phyloP scores from a whole-genome alignment of 345 rosid genomes.

The Pelargonium nanum region DNA sequence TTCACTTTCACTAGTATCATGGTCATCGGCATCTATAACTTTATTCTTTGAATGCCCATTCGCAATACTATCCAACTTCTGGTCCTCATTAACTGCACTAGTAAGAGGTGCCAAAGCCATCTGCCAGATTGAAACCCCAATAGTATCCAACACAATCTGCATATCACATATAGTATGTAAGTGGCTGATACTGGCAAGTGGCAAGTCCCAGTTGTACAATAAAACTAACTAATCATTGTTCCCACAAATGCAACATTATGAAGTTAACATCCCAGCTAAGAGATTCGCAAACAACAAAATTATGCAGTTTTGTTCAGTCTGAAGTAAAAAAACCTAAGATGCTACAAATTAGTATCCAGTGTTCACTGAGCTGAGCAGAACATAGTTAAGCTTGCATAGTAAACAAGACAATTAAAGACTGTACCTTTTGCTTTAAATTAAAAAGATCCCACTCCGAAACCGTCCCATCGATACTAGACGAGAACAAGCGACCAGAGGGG shows the following conservation, averaged over 20 bases:
- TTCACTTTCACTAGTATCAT: constrained; percentile 47
- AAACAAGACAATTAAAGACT: background rate
- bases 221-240: no score
- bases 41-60: constrained; percentile 42
- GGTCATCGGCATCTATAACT: constrained; percentile 24
- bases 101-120: constrained; percentile 56
- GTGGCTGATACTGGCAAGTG: no score
- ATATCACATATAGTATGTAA: constrained; percentile 6
- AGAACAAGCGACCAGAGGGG: constrained; percentile 67
- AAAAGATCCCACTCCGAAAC: constrained; percentile 85
- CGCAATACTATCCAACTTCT: constrained; percentile 23
- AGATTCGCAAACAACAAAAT: no score
- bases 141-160: constrained; percentile 70
- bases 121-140: constrained; percentile 85
- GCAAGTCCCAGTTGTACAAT: no score
- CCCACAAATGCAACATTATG: no score
- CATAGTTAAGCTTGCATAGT: no score
- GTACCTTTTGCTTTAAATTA: constrained; percentile 76
- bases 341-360: no score
- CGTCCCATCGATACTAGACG: constrained; percentile 77
- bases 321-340: no score
- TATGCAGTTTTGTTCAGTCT: no score
- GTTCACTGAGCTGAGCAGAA: no score
- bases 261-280: no score
- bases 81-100: constrained; percentile 18